These are phyloP conservation scores for Xylariaceae sp. DNA, from an alignment of 2,329 filamentous ascomycete species.

Conservation along the genomic window DNA sequence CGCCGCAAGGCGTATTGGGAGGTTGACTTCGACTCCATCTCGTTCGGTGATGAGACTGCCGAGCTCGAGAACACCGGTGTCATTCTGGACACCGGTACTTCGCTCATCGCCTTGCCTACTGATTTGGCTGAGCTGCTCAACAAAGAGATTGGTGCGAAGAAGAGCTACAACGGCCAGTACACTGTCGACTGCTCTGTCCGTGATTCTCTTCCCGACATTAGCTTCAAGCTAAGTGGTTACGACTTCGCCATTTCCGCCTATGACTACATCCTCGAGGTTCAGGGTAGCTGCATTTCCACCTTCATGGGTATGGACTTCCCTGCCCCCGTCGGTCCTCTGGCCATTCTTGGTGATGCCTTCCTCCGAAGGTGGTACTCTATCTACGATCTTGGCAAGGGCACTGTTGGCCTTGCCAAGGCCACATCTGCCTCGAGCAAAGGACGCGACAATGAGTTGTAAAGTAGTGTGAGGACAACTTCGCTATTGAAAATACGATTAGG, in stretches of 20 bases:
- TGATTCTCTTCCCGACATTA: slow-evolving; percentile 79
- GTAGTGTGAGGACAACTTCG: slow-evolving; percentile 8
- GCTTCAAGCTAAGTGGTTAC: slow-evolving; percentile 83
- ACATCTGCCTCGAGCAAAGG: slow-evolving; percentile 36
- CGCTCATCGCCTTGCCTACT: slow-evolving; percentile 88
- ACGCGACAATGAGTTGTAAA: slow-evolving; percentile 1
- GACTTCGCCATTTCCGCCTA: slow-evolving; percentile 86
- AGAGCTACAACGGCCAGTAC: slow-evolving; percentile 96
- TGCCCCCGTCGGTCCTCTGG: slow-evolving; percentile 82
- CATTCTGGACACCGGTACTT: slow-evolving; percentile 97
- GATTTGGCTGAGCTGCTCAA: slow-evolving; percentile 94
- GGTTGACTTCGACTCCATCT: slow-evolving; percentile 90
- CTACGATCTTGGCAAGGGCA: slow-evolving; percentile 86
- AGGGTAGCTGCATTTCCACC: slow-evolving; percentile 92
- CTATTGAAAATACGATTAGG: no score
- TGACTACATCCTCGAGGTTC: slow-evolving; percentile 95
- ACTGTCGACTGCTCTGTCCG: slow-evolving; percentile 84
- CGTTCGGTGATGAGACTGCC: slow-evolving; percentile 78
- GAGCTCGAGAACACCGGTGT: slow-evolving; percentile 92
- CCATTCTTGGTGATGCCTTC: slow-evolving; percentile 88
- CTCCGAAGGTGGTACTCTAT: slow-evolving; percentile 89
- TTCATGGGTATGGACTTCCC: slow-evolving; percentile 97
- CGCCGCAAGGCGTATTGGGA: slow-evolving; percentile 99
- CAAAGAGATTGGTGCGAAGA: slow-evolving; percentile 96
- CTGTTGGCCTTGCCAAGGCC: slow-evolving; percentile 83